Base-by-base conservation (phyloP, 495 filamentous ascomycete genomes). In the Beverwykella pulmonaria region DNA sequence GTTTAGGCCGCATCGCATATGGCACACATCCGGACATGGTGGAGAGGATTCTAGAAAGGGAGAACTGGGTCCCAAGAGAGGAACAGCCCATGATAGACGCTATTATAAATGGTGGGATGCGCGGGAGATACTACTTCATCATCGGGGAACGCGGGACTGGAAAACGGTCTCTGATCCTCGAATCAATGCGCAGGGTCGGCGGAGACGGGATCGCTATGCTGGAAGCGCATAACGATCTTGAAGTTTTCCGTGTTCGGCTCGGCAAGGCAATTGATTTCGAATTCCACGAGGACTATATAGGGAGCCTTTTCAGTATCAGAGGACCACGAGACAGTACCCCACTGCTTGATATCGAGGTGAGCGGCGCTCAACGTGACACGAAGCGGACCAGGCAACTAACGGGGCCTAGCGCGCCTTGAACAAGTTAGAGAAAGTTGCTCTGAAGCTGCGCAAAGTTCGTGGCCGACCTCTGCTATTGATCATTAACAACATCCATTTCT, bases 251-350 rank as follows among this genome's bases (percentile, higher is more conserved):
- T 5, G 23, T 65, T 19, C 61, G 66, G 14, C 61, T 69, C 9
- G 66, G 66, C 10, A 64, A 65, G 44, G 60, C 65, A 8, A 15
- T 65, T 36, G 66, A 69, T 36, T 65, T 32, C 26, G 66, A 69
- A 39, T 65, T 59, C 29, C 61, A 69, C 30, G 66, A 69, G 44
- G 66, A 69, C 47, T 57, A 69, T 50, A 60, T 69, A 23, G 66
- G 66, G 12, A 53, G 53, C 25, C 32, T 69, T 3, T 65, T 69
- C 29, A 50, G 49, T 25, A 69, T 69, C 32, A 50, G 47, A 29
- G 66, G 66, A 5, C 66, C 61, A 26, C 8, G 66, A 20, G 61
- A 69, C 20, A 57, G 46, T 22, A 55, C 65, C 17, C 59, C 65
- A 22, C 48, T 69, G 53, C 53, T 69, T 4, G 65, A 69, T 26